phyloP scores from a whole-genome alignment of 2,329 filamentous ascomycete species.

The Mycosphaerella sp. region DNA sequence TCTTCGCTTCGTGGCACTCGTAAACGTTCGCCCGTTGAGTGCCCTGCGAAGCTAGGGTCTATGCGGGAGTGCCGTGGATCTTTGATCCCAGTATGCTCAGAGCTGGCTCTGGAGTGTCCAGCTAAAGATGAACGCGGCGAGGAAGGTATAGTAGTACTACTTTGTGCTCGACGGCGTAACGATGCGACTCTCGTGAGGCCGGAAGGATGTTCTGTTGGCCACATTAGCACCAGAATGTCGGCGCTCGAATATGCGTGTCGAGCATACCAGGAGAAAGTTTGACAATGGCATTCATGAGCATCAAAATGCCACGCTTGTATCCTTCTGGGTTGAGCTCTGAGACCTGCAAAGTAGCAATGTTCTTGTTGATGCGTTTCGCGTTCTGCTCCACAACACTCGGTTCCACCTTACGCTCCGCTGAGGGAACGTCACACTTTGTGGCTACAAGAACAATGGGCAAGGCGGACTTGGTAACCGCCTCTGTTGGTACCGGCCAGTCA shows the following conservation, averaged over 20 bases:
- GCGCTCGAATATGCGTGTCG: background rate
- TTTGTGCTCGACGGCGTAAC: conserved; percentile 40
- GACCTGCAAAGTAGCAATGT: conserved; percentile 64
- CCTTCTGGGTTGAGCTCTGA: conserved; percentile 64
- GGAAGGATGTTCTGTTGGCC: conserved; percentile 1
- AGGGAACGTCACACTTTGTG: conserved; percentile 79
- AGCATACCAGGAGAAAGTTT: conserved; percentile 52
- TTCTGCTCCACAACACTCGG: conserved; percentile 59
- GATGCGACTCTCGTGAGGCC: conserved; percentile 19
- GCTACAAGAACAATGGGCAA: conserved; percentile 77
- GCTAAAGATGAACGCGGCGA: conserved; percentile 36
- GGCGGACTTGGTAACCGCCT: conserved; percentile 63
- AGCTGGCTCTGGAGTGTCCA: conserved; percentile 44
- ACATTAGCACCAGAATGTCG: background rate
- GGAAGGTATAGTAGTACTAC: conserved; percentile 38
- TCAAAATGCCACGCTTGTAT: conserved; percentile 67
- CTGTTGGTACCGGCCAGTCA: conserved; percentile 42
- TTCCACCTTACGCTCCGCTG: conserved; percentile 64
- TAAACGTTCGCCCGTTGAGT: conserved; percentile 24
- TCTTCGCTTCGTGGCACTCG: conserved; percentile 39
- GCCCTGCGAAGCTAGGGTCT: conserved; percentile 30
- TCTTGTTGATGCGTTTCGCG: conserved; percentile 57
- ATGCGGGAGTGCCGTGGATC: conserved; percentile 29
- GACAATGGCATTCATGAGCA: conserved; percentile 67
- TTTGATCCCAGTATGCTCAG: conserved; percentile 37